phyloP scores from a whole-genome alignment of 495 filamentous ascomycete species.

The Xylaria nigripes region DNA sequence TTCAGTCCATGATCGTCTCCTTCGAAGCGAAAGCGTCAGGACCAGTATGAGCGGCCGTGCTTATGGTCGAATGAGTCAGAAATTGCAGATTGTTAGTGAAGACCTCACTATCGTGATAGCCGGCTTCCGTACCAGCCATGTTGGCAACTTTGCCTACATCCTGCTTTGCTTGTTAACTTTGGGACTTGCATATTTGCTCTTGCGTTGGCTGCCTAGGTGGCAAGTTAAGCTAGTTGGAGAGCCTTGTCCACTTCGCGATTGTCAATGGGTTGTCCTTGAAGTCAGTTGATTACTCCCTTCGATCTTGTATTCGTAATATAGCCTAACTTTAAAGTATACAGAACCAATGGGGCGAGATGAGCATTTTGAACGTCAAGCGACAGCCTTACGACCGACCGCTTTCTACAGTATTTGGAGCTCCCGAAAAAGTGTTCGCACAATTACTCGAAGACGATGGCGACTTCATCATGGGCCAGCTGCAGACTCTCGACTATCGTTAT shows the following conservation, averaged over 20 bases:
- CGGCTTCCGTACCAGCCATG: constrained; percentile 68
- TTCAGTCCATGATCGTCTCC: constrained; percentile 65
- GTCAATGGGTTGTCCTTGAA: constrained; percentile 86
- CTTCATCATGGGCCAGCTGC: constrained; percentile 61
- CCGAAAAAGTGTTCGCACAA: constrained; percentile 46
- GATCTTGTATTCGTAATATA: not conserved
- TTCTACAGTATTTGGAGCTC: constrained; percentile 75
- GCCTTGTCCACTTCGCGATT: constrained; percentile 56
- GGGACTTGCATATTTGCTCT: constrained; percentile 71
- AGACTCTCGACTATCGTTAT: constrained; percentile 82
- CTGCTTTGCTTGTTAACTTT: constrained; percentile 59
- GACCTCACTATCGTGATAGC: constrained; percentile 89
- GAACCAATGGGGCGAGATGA: constrained; percentile 94
- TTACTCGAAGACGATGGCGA: constrained; percentile 77
- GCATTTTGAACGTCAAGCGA: constrained; percentile 55
- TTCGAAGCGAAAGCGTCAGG: constrained; percentile 51
- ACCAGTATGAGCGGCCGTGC: constrained; percentile 54
- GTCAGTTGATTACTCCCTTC: constrained; percentile 31
- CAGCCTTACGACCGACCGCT: constrained; percentile 69
- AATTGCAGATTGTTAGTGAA: constrained; percentile 85
- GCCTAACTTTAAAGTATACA: constrained; percentile 20
- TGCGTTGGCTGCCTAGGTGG: constrained; percentile 88
- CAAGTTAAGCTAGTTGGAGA: constrained; percentile 67
- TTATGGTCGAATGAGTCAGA: constrained; percentile 63
- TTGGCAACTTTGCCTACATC: constrained; percentile 62